Percentiles rank a stretch among this genome's conserved stretches.
phyloP scores from a whole-genome alignment of 106 monocot genomes.

The Phalaenopsis equestris region DNA sequence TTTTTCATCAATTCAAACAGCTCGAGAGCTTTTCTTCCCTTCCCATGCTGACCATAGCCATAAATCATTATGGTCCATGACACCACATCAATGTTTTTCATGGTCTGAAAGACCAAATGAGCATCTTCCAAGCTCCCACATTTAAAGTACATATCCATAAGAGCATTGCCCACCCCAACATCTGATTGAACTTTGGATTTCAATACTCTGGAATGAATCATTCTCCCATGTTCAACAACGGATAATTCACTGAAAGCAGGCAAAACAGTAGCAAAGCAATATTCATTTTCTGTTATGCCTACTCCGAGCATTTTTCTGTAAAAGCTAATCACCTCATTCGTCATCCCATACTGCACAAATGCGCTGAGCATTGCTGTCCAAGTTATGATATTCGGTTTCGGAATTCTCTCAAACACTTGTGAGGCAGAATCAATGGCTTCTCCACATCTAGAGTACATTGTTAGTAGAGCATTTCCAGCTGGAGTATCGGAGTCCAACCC shows the following conservation, averaged over 20 bases:
- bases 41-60: conserved; percentile 65
- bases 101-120: conserved; percentile 29
- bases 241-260: conserved; percentile 26
- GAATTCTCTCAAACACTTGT: conserved; percentile 33
- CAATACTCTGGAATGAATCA: conserved; percentile 40
- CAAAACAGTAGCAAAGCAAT: conserved; percentile 43
- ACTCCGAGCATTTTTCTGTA: conserved; percentile 41
- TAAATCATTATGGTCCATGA: conserved; percentile 52
- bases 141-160: conserved; percentile 83
- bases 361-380: conserved; percentile 69
- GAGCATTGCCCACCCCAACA: conserved; percentile 47
- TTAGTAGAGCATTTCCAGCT: conserved; percentile 53
- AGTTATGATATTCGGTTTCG: conserved; percentile 43
- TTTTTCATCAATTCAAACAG: conserved; percentile 28
- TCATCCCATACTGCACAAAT: conserved; percentile 25
- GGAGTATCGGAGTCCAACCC: conserved; percentile 34
- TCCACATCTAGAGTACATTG: conserved; percentile 66
- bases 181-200: conserved; percentile 33
- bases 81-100: conserved; percentile 33
- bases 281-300: conserved; percentile 53
- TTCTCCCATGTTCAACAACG: conserved; percentile 41
- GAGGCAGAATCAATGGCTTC: conserved; percentile 18
- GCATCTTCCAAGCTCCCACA: conserved; percentile 58
- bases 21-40: conserved; percentile 38
- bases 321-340: conserved; percentile 24